Evolutionary conservation across 169 alveolate species (phyloP).

Genomic region (Eimeria brunetti): DNA sequence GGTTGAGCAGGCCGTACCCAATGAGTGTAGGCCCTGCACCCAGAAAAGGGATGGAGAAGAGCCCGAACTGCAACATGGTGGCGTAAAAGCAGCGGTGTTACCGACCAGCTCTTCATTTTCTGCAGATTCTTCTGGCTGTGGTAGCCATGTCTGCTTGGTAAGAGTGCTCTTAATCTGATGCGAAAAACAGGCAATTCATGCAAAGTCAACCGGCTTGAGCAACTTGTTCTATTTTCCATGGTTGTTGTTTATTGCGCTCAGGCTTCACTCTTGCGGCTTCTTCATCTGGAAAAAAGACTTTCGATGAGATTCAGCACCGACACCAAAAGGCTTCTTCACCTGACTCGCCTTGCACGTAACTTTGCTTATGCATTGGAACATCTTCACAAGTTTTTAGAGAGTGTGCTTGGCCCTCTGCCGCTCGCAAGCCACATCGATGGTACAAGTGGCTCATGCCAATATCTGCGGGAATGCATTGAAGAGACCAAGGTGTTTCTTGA

Average conservation of each 20-base stretch:
- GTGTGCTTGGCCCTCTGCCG: conserved; percentile 12
- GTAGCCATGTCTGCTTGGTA: not conserved
- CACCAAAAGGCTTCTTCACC: not conserved
- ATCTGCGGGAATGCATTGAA: not conserved
- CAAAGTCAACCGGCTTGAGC: not conserved
- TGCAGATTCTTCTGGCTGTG: not conserved
- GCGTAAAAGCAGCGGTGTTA: too few relatives aligned
- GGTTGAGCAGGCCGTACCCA: not conserved
- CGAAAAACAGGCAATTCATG: not conserved
- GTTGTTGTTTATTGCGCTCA: not conserved
- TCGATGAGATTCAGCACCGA: not conserved
- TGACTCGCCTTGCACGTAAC: conserved; percentile 4
- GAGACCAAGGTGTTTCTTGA: not conserved
- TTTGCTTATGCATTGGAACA: conserved; percentile 13
- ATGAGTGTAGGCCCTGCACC: not conserved
- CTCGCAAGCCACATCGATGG: not conserved
- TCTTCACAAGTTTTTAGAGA: not conserved
- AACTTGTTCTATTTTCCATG: not conserved
- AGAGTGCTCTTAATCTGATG: not conserved
- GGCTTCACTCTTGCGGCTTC: not conserved
- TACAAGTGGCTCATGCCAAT: not conserved
- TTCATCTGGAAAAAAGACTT: not conserved
- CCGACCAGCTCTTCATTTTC: not conserved
- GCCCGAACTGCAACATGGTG: not conserved
- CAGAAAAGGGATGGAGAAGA: not conserved